phyloP scores from a whole-genome alignment of 768 basidiomycete genomes.

The Trametes gibbosa region DNA sequence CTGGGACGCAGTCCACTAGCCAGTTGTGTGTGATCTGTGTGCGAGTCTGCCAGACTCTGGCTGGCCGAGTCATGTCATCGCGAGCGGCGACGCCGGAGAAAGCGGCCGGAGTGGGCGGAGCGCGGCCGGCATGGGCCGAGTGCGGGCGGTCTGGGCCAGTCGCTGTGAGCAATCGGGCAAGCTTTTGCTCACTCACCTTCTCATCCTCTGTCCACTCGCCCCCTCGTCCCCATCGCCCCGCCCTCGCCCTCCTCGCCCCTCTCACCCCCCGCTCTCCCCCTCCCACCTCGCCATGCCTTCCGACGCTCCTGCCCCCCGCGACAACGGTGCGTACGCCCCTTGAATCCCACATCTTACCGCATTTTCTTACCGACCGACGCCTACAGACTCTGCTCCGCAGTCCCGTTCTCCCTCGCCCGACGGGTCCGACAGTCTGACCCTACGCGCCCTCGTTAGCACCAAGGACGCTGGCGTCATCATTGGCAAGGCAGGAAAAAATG shows the following conservation, averaged over 20 bases:
- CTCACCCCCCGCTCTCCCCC: conserved; percentile 32
- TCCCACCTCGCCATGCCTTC: conserved; percentile 54
- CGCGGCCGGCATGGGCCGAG: conserved; percentile 12
- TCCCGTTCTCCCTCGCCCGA: conserved; percentile 77
- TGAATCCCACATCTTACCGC: conserved; percentile 14
- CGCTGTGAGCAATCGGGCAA: conserved; percentile 10
- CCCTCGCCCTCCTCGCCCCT: conserved; percentile 29
- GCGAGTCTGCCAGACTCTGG: background rate
- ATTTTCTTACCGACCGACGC: conserved; percentile 23
- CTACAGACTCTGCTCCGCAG: conserved; percentile 54
- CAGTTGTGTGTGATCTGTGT: background rate
- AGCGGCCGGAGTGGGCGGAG: too few species aligned
- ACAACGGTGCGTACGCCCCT: conserved; percentile 45
- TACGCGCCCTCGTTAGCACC: conserved; percentile 93
- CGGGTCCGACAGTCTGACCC: conserved; percentile 74
- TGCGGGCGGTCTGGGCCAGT: conserved; percentile 17
- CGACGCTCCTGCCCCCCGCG: conserved; percentile 54
- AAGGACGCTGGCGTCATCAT: conserved; percentile 98
- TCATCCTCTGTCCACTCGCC: conserved; percentile 17
- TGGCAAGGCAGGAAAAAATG: conserved; percentile 95
- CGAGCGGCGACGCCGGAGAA: too few species aligned
- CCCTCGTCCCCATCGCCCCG: conserved; percentile 23
- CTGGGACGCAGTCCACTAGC: background rate
- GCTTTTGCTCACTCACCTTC: conserved; percentile 22
- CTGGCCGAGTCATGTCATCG: conserved; percentile 5